Conservation (phyloP, 768 basidiomycete genomes). For the Gelatoporia subvermispora region DNA sequence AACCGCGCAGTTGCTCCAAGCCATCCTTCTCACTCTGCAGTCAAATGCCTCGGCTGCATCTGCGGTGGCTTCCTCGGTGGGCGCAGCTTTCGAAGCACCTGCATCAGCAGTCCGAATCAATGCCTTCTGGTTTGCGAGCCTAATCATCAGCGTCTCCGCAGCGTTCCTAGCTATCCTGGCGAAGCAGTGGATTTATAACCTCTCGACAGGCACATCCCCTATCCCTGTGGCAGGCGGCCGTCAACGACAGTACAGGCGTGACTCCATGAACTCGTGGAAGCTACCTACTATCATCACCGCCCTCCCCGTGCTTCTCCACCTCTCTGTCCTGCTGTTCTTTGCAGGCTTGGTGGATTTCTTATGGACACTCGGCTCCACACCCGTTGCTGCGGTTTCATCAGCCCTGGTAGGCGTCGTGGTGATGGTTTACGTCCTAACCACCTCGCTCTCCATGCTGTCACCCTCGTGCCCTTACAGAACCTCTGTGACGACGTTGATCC, state of each 20-base stretch:
- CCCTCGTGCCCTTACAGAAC: constrained; percentile 16
- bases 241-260: constrained; percentile 36
- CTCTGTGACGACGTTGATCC: constrained; percentile 1
- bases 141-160: constrained; percentile 35
- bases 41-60: not conserved
- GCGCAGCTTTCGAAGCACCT: constrained; percentile 13
- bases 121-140: constrained; percentile 35
- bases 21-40: not conserved
- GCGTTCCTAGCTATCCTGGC: constrained; percentile 42
- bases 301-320: constrained; percentile 43
- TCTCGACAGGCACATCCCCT: constrained; percentile 18
- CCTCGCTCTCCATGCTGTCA: constrained; percentile 10
- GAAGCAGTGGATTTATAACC: constrained; percentile 38
- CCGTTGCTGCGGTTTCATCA: constrained; percentile 7
- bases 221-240: constrained; percentile 32
- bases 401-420: constrained; percentile 6
- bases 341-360: constrained; percentile 43
- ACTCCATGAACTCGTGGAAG: constrained; percentile 33
- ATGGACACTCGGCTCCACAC: constrained; percentile 17
- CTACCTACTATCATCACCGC: constrained; percentile 35
- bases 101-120: constrained; percentile 34
- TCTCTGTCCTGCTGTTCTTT: constrained; percentile 49
- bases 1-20: constrained; percentile 5
- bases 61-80: not conserved
- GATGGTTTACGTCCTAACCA: constrained; percentile 9